Evolutionary conservation across 345 rosid genomes (phyloP).

Genomic region (Populus euphratica): DNA sequence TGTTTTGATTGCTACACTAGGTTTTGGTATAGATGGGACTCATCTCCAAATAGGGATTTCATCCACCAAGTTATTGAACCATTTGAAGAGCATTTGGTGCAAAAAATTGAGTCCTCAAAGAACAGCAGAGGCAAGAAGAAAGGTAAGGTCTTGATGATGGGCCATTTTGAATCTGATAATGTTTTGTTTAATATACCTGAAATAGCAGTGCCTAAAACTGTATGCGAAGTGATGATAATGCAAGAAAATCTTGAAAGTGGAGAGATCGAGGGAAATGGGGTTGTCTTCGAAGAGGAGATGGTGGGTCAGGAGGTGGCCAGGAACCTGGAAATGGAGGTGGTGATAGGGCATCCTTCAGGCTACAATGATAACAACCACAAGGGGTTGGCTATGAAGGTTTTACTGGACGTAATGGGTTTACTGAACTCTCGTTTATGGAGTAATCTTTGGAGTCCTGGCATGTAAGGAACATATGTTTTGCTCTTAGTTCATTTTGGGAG

Average conservation of each 20-base stretch:
- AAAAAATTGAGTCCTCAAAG: not conserved
- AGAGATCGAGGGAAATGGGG: not conserved
- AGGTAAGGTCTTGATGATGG: not conserved
- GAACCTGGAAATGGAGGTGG: constrained; percentile 16
- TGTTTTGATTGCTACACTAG: constrained; percentile 29
- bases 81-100: constrained; percentile 27
- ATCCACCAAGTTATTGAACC: constrained; percentile 28
- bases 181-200: not conserved
- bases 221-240: not conserved
- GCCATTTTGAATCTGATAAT: not conserved
- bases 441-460: constrained; percentile 23
- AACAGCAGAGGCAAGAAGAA: constrained; percentile 6
- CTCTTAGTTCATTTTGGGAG: not conserved
- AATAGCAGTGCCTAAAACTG: not conserved
- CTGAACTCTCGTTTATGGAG: constrained; percentile 34
- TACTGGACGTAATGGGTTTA: constrained; percentile 29
- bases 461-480: not conserved
- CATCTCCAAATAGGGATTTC: constrained; percentile 25
- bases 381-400: constrained; percentile 34
- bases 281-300: not conserved
- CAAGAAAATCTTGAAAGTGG: not conserved
- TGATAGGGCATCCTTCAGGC: constrained; percentile 4
- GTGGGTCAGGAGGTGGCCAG: not conserved
- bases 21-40: constrained; percentile 33
- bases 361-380: constrained; percentile 5